Base-by-base conservation (phyloP, 768 basidiomycete species). In the Chiua virens region DNA sequence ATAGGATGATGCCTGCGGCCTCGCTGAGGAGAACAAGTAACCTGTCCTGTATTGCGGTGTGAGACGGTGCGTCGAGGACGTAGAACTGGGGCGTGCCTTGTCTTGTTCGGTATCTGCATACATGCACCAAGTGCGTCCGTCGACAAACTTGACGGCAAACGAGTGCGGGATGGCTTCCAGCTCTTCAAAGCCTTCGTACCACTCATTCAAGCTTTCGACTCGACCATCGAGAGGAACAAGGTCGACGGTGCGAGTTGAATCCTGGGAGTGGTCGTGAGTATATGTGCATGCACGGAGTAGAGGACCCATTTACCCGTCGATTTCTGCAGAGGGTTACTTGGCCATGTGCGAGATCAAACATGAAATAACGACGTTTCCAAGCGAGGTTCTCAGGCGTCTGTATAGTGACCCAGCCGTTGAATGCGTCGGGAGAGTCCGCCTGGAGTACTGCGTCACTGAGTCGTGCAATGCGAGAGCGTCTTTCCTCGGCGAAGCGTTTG, bases 321-420 rank as follows among this genome's bases (percentile, higher is more conserved):
- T 72, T 80, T 37, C 75, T 74, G 58, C 78, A 82, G 37, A 87
- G 71, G 45, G 74, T 72, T 28, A 81, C 54, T 8, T 61, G 59
- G 0, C 69, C 69, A 21, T 71, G 73, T 15, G 73, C 76, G 46
- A 75, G 61, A 43, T 68, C 68, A 42, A 86, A 77, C 64, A 76
- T 79, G 66, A 77, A 85, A 58, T 78, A 86, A n/a, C 84, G 72
- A 51, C 86, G 73, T 58, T 81, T 82, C 86, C 86, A 87, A 1
- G 75, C 69, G 47, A 82, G 65, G 4, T 72, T 73, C 14, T 80
- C 79, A 25, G 71, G 70, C 4, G 77, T 75, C 60, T 85, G 84
- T 45, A 86, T 70, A 2, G 83, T 83, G 3, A 84, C 76, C 82
- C 83, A 85, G 0, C 85, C 86, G 11, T 73, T 71, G 46, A 75